Percentiles rank a stretch among this genome's conserved stretches.
These are phyloP conservation scores for Sporothrix brasiliensis DNA, from an alignment of 2,329 filamentous ascomycete genomes.

Conservation along the genomic window DNA sequence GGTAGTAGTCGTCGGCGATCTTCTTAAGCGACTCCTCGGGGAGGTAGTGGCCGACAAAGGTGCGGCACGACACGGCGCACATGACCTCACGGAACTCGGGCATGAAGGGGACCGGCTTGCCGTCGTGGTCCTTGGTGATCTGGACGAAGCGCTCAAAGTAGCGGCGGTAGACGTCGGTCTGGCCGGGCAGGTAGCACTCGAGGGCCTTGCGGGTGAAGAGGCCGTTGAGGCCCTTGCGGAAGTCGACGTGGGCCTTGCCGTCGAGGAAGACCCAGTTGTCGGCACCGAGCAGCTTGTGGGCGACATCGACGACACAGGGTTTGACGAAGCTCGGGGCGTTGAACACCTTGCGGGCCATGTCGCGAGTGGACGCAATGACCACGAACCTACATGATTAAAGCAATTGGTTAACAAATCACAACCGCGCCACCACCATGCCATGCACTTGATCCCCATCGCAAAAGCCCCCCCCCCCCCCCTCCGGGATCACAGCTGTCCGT, in stretches of 20 bases:
- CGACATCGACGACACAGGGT: slow-evolving; percentile 92
- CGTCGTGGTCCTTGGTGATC: slow-evolving; percentile 70
- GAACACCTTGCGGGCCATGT: slow-evolving; percentile 95
- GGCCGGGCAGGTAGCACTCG: slow-evolving; percentile 83
- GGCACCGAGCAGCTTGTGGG: slow-evolving; percentile 86
- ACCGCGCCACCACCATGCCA: background rate
- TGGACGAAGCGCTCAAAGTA: slow-evolving; percentile 82
- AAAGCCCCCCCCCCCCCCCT: too few relatives aligned
- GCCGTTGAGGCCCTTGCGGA: slow-evolving; percentile 92
- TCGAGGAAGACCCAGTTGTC: slow-evolving; percentile 98
- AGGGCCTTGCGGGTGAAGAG: slow-evolving; percentile 92
- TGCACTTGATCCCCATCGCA: background rate
- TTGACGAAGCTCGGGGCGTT: slow-evolving; percentile 92
- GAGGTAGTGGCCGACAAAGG: slow-evolving; percentile 97
- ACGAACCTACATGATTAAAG: slow-evolving; percentile 70
- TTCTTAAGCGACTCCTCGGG: slow-evolving; percentile 86
- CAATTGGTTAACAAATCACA: background rate
- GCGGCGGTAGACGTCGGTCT: slow-evolving; percentile 86
- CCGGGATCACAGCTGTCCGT: background rate
- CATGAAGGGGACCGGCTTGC: slow-evolving; percentile 86
- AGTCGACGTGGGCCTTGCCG: slow-evolving; percentile 92
- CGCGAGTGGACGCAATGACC: slow-evolving; percentile 91
- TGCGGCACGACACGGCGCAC: slow-evolving; percentile 91
- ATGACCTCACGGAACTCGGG: slow-evolving; percentile 88
- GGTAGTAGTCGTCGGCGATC: slow-evolving; percentile 95